Evolutionary conservation across 2,329 filamentous ascomycete species (phyloP).

Genomic region (Fusarium austroafricanum): DNA sequence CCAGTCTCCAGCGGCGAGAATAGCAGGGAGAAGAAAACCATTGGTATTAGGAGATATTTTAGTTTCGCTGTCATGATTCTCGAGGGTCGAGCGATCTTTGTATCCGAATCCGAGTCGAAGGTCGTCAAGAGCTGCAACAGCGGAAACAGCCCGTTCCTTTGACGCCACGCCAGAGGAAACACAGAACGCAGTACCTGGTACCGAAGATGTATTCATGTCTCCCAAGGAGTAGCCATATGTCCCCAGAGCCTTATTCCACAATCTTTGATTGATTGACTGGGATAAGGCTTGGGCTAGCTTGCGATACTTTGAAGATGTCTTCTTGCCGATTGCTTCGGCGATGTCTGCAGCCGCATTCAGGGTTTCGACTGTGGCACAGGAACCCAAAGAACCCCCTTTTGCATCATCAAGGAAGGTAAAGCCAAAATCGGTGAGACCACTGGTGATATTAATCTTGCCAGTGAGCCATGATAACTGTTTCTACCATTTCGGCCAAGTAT

Average conservation of each 20-base stretch:
- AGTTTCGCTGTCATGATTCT: not conserved
- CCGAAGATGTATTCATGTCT: slow-evolving; percentile 9
- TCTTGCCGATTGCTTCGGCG: slow-evolving; percentile 4
- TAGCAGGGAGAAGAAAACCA: slow-evolving; percentile 1
- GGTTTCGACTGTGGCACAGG: slow-evolving; percentile 5
- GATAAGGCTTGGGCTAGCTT: not conserved
- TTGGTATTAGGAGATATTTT: slow-evolving; percentile 21
- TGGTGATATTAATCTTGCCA: slow-evolving; percentile 4
- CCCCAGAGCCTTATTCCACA: slow-evolving; percentile 13
- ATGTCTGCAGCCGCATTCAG: slow-evolving; percentile 14
- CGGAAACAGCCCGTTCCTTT: not conserved
- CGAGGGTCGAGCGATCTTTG: not conserved
- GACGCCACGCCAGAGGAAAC: not conserved
- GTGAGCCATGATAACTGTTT: slow-evolving; percentile 1
- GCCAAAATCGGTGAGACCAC: slow-evolving; percentile 1
- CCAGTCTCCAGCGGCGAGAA: not conserved
- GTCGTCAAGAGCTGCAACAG: slow-evolving; percentile 4
- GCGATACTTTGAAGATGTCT: not conserved
- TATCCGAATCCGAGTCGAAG: slow-evolving; percentile 4
- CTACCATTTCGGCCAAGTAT: slow-evolving; percentile 12
- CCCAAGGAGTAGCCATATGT: slow-evolving; percentile 4
- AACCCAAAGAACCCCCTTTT: slow-evolving; percentile 1
- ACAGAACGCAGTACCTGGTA: slow-evolving; percentile 7
- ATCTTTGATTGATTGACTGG: not conserved
- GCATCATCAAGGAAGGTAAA: slow-evolving; percentile 7